Conservation (phyloP, 805 yeast species). For the Yarrowia yakushimensis region DNA sequence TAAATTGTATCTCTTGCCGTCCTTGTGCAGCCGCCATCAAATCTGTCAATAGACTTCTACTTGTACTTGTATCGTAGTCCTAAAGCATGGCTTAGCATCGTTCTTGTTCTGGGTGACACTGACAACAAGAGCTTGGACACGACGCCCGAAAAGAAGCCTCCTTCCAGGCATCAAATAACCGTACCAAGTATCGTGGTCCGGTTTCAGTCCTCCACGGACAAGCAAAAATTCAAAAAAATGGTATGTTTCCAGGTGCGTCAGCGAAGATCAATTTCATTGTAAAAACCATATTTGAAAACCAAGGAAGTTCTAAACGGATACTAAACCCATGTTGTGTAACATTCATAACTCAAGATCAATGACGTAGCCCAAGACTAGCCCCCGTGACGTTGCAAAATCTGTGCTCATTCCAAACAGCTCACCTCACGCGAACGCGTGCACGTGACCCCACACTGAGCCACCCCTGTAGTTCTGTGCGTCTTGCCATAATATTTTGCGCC, state of each 20-base stretch:
- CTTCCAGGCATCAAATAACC: too few relatives aligned
- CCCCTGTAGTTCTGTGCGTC: constrained; percentile 13
- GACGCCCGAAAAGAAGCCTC: neutral
- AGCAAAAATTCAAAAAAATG: too few relatives aligned
- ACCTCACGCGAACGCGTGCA: too few relatives aligned
- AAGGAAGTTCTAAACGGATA: neutral
- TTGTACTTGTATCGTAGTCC: too few relatives aligned
- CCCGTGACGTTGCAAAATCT: too few relatives aligned
- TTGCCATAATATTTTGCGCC: neutral
- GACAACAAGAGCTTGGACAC: too few relatives aligned
- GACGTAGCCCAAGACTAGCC: too few relatives aligned
- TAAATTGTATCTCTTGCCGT: neutral
- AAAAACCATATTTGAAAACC: neutral
- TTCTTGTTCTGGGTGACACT: neutral
- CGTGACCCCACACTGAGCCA: neutral
- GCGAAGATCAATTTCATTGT: neutral
- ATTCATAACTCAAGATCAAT: neutral
- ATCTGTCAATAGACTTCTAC: neutral
- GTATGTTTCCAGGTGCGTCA: neutral
- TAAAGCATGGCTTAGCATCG: neutral
- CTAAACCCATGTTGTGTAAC: neutral
- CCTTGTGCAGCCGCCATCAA: neutral
- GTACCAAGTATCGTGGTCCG: too few relatives aligned
- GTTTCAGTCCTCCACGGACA: too few relatives aligned
- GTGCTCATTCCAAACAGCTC: too few relatives aligned